These are phyloP conservation scores for Mycena crocata DNA, from an alignment of 768 basidiomycete genomes.

Conservation along the genomic window DNA sequence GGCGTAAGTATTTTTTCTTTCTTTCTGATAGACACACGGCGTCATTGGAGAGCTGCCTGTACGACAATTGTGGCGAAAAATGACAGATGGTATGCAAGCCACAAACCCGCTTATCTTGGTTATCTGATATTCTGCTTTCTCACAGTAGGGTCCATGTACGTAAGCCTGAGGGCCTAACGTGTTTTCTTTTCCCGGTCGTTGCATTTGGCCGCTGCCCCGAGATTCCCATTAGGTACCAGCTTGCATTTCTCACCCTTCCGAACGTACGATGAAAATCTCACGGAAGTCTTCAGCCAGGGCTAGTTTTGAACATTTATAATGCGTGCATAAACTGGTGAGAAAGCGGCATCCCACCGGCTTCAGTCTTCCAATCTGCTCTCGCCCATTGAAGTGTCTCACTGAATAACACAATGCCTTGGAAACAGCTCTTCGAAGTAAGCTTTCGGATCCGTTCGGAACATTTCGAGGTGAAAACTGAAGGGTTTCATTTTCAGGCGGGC, in stretches of 20 bases:
- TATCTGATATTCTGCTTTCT: not conserved
- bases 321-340: not conserved
- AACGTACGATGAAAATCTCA: not conserved
- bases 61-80: not conserved
- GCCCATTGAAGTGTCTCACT: constrained; percentile 3
- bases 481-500: not conserved
- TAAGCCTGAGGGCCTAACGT: not conserved
- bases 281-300: not conserved
- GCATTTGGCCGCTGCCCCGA: not conserved
- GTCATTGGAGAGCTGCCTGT: not conserved
- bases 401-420: not conserved
- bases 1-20: too few species aligned
- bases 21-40: constrained; percentile 12
- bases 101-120: constrained; percentile 3
- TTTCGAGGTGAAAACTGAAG: not conserved
- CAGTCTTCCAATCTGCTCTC: not conserved
- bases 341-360: constrained; percentile 8
- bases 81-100: constrained; percentile 3
- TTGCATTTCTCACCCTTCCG: not conserved
- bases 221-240: not conserved
- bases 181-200: not conserved
- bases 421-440: constrained; percentile 14
- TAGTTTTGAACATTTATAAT: not conserved
- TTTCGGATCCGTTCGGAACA: constrained; percentile 14
- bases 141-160: not conserved